Conservation (phyloP, 1,284 basidiomycete genomes). For the Ceratobasidium sp. region DNA sequence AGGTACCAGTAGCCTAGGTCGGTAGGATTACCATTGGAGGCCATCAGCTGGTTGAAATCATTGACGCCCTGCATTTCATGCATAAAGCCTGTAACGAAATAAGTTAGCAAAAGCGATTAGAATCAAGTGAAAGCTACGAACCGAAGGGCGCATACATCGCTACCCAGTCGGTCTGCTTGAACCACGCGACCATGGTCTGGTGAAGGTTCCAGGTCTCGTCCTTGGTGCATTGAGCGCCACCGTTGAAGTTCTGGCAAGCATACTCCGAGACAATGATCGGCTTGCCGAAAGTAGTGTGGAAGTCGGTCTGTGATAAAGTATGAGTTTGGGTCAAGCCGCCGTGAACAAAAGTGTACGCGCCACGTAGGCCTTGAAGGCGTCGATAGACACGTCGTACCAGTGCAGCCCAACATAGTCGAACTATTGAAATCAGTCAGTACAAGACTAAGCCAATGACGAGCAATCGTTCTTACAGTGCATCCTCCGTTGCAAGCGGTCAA, state of each 20-base stretch:
- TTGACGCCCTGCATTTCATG: slow-evolving; percentile 75
- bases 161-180: slow-evolving; percentile 67
- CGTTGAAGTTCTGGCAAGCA: slow-evolving; percentile 67
- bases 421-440: slow-evolving; percentile 36
- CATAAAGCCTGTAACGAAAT: slow-evolving; percentile 64
- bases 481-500: slow-evolving; percentile 59
- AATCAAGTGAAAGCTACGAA: slow-evolving; percentile 47
- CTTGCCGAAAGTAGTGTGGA: slow-evolving; percentile 47
- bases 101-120: slow-evolving; percentile 31
- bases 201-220: slow-evolving; percentile 69
- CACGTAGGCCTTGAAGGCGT: slow-evolving; percentile 54
- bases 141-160: slow-evolving; percentile 76
- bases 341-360: slow-evolving; percentile 28
- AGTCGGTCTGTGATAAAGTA: slow-evolving; percentile 47
- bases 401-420: slow-evolving; percentile 54
- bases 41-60: slow-evolving; percentile 61
- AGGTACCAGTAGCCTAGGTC: slow-evolving; percentile 10
- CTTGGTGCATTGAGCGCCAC: slow-evolving; percentile 63
- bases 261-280: slow-evolving; percentile 54
- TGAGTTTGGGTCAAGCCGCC: no score
- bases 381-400: slow-evolving; percentile 53
- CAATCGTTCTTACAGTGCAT: neutral
- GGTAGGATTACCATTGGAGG: neutral
- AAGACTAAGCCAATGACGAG: neutral
- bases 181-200: slow-evolving; percentile 62